A percentile compares a stretch with the other conserved stretches of the same genome.
phyloP scores from a whole-genome alignment of 2,329 filamentous ascomycete genomes.

The Rutstroemia sp. region DNA sequence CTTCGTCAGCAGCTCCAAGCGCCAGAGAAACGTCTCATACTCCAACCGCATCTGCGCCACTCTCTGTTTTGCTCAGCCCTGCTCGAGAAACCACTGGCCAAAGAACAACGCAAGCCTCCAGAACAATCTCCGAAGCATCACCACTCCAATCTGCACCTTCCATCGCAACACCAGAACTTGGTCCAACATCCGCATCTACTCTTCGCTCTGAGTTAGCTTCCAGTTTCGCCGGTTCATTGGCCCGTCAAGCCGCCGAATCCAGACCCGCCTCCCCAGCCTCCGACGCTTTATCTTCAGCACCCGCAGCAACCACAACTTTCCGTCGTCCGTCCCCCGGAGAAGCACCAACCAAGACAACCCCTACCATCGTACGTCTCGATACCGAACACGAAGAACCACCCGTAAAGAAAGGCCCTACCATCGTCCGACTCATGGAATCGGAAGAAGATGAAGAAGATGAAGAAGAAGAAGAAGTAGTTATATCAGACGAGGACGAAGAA shows the following conservation, averaged over 20 bases:
- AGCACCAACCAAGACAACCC: conserved; percentile 11
- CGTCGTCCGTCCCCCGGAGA: neutral
- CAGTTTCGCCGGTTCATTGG: neutral
- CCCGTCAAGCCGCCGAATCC: neutral
- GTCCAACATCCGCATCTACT: neutral
- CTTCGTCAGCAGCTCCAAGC: neutral
- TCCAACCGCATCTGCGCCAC: neutral
- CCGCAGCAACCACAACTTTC: neutral
- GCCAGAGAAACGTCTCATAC: neutral
- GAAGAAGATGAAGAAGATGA: conserved; percentile 4
- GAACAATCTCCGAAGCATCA: neutral
- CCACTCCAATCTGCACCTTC: neutral
- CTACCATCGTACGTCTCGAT: conserved; percentile 22
- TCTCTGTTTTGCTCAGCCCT: neutral
- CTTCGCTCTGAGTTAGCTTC: neutral
- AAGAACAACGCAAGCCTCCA: neutral
- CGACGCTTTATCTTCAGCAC: neutral
- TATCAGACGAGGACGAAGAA: neutral
- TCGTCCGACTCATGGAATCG: conserved; percentile 23
- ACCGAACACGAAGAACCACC: neutral
- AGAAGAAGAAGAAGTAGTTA: neutral
- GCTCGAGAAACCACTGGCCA: neutral
- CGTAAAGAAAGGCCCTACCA: conserved; percentile 19
- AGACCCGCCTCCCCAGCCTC: neutral
- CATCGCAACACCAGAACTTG: neutral